Evolutionary conservation across 805 yeast genomes (phyloP), one percentile per base, ranked within the genome.

Genomic region (Tetrapisispora fleetii): DNA sequence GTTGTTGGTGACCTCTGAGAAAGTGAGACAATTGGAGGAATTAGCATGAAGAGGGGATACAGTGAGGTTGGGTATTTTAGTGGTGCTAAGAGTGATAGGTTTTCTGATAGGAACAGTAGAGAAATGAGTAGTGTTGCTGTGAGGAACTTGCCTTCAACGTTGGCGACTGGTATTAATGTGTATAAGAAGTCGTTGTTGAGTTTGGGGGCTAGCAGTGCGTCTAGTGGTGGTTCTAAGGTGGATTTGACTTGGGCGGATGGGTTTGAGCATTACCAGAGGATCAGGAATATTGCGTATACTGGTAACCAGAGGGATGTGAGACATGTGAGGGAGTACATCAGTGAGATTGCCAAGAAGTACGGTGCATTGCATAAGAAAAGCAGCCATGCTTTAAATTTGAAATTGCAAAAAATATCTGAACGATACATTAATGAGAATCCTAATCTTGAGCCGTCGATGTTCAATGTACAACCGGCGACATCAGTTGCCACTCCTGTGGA

Each of bases 161-260:
- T 40, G 8, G 46, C 32, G 11, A 38, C 28, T 16, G 52, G 52
- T 8, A 28, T 21, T 5, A 40, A 37, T 4, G 11, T 37, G 17
- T 49, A 43, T 43, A 43, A 43, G 17, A 17, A 43, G 17, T n/a
- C 36, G 13, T 3, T 24, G 13, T 11, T 5, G 10, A 17, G 18
- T 7, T 11, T 28, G 6, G 10, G 17, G 16, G 38, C n/a, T 8
- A 50, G 48, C 11, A 32, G 38, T 16, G 41, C 11, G 19, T 37
- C 18, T 10, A 49, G 49, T 14, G 27, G 38, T 16, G 41, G 3
- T 18, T 28, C 44, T 2, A 30, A 10, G 18, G 4, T 4, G 8
- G 28, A 32, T 10, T 18, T 35, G 10, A 50, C 53, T 18, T 60
- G 64, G 64, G 39, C 59, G 10, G 49, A 51, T 18, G 52, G 52